Base-by-base conservation (phyloP, 2,329 filamentous ascomycete genomes). In the Zymoseptoria tritici region DNA sequence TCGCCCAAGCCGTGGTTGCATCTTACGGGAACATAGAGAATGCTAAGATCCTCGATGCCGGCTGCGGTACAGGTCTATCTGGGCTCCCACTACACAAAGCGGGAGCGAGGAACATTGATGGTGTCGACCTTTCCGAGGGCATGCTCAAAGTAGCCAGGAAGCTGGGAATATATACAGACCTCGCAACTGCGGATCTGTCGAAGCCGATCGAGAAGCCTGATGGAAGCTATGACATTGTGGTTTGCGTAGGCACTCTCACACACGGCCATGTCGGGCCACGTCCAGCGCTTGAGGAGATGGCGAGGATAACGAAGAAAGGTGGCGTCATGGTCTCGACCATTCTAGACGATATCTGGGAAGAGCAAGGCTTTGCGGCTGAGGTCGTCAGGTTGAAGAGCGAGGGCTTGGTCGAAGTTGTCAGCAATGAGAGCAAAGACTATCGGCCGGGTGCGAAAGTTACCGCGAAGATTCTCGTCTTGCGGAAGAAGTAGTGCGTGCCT, bases 11-110 rank as follows among this genome's bases (percentile, higher is more conserved):
- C 2, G 69, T 73, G 42, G 57, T 58, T 50, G 62, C 51, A 49
- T 61, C 55, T 55, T 58, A 58, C 46, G 60, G 54, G 2, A 56
- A 53, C 9, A 20, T 69, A 20, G 64, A 69, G 19, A 46, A 46
- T 4, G 67, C 70, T 6, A 57, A 64, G 2, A 78, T 83, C 58
- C 75, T 82, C 0, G 81, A 84, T 60, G 81, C 81, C 21, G 81
- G 81, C n/a, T 83, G 81, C 59, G 81, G 81, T 3, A 83, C 81
- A 0, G 81, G 81, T 0, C 75, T 82, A 7, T 80, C 81, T 13
- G 81, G 80, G 2, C 66, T 75, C 21, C 76, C 76, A 24, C 75
- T 83, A 2, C 72, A 75, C 22, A 70, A 75, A 42, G 67, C 74
- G 36, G 77, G 78, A 3, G 76, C 76, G 3, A 73, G 73, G 49